These are phyloP conservation scores for Ogataea neopini DNA, from an alignment of 805 yeast genomes.

Conservation along the genomic window DNA sequence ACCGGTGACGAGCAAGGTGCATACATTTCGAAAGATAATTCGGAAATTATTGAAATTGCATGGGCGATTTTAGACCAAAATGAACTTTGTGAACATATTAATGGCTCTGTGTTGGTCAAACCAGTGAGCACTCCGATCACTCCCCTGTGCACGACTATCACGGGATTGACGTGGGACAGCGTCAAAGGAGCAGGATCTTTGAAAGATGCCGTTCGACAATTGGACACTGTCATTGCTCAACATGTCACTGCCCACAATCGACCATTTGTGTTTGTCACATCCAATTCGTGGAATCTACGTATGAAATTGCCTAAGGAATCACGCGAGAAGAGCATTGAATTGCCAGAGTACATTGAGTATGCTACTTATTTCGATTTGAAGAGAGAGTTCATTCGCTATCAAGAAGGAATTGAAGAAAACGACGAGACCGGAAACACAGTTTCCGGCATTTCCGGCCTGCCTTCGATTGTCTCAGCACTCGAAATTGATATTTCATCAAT, in stretches of 20 bases:
- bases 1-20: slow-evolving; percentile 67
- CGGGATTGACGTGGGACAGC: slow-evolving; percentile 61
- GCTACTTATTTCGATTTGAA: slow-evolving; percentile 76
- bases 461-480: slow-evolving; percentile 15
- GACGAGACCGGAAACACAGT: slow-evolving; percentile 1
- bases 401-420: slow-evolving; percentile 31
- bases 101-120: slow-evolving; percentile 51
- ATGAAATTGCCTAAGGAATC: slow-evolving; percentile 83
- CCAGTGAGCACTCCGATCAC: slow-evolving; percentile 71
- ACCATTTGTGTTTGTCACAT: slow-evolving; percentile 66
- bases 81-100: slow-evolving; percentile 43
- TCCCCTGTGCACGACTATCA: slow-evolving; percentile 50
- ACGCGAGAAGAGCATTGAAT: slow-evolving; percentile 65
- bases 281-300: slow-evolving; percentile 67
- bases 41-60: slow-evolving; percentile 66
- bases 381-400: slow-evolving; percentile 75
- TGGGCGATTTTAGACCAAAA: slow-evolving; percentile 64
- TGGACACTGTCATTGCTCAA: slow-evolving; percentile 53
- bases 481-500: slow-evolving; percentile 25
- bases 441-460: slow-evolving; percentile 20
- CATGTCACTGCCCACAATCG: slow-evolving; percentile 41
- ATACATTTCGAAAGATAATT: slow-evolving; percentile 62
- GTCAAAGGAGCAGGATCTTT: slow-evolving; percentile 59
- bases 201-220: slow-evolving; percentile 57
- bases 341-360: slow-evolving; percentile 75